Evolutionary conservation across 2,329 filamentous ascomycete species (phyloP).

Genomic region (Alternaria alternata): DNA sequence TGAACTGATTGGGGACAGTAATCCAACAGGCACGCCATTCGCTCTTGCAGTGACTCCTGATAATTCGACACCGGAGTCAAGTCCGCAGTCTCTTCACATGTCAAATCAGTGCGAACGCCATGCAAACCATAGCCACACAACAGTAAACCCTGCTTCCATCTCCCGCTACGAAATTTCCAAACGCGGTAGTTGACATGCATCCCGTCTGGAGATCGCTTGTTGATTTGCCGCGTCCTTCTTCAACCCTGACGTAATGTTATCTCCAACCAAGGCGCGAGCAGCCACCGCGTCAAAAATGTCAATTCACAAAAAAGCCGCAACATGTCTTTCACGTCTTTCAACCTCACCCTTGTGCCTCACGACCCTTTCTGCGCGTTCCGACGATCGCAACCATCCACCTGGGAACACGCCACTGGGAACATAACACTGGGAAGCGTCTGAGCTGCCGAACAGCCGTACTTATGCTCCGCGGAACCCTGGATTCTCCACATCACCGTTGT

Average conservation of each 20-base stretch:
- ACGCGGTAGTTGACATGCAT: slow-evolving; percentile 24
- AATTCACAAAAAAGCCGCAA: slow-evolving; percentile 3
- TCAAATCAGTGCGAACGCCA: background rate
- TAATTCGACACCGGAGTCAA: background rate
- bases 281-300: slow-evolving; percentile 8
- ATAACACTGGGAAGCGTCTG: background rate
- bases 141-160: slow-evolving; percentile 15
- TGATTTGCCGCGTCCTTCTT: slow-evolving; percentile 7
- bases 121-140: slow-evolving; percentile 4
- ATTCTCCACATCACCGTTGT: slow-evolving; percentile 31
- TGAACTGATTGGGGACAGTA: slow-evolving; percentile 2
- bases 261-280: slow-evolving; percentile 14
- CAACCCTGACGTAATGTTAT: slow-evolving; percentile 21
- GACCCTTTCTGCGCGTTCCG: background rate
- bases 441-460: background rate
- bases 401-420: background rate
- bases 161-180: slow-evolving; percentile 7
- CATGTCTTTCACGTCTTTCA: background rate
- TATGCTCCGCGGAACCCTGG: slow-evolving; percentile 22
- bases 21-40: slow-evolving; percentile 2
- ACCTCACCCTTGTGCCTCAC: background rate
- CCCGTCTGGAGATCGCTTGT: slow-evolving; percentile 3
- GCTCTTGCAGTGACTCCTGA: background rate
- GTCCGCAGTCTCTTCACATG: slow-evolving; percentile 9
- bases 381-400: background rate